Conservation (phyloP, 495 filamentous ascomycete genomes). For the Lindgomyces ingoldianus region DNA sequence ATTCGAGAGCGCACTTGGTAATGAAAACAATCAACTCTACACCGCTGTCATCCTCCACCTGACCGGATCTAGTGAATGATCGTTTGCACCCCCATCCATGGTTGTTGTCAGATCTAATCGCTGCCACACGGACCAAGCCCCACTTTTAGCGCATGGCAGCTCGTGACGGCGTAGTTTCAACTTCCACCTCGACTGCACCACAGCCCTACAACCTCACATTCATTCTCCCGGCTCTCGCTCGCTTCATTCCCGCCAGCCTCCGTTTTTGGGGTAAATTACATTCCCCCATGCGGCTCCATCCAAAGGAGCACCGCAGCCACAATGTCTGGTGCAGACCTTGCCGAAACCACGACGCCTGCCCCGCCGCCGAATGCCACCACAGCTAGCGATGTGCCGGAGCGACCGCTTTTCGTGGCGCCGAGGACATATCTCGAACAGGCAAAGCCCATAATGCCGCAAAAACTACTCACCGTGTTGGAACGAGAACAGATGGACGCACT, state of each 20-base stretch:
- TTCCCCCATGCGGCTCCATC: slow-evolving; percentile 35
- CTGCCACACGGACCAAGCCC: slow-evolving; percentile 10
- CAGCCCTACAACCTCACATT: not conserved
- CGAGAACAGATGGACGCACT: slow-evolving; percentile 89
- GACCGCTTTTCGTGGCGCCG: slow-evolving; percentile 68
- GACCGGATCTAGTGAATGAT: not conserved
- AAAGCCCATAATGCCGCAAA: slow-evolving; percentile 58
- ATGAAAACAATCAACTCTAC: not conserved
- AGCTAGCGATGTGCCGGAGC: slow-evolving; percentile 11
- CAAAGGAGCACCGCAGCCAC: slow-evolving; percentile 23
- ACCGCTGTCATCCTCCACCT: not conserved
- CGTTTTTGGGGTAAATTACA: not conserved
- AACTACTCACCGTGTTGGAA: slow-evolving; percentile 74
- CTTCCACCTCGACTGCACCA: not conserved
- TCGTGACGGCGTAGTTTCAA: not conserved
- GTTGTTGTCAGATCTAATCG: not conserved
- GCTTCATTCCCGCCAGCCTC: not conserved
- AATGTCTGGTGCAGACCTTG: slow-evolving; percentile 36
- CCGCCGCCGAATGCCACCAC: not conserved
- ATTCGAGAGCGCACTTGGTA: not conserved
- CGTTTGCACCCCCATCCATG: not conserved
- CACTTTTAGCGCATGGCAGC: slow-evolving; percentile 23
- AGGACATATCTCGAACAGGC: slow-evolving; percentile 66
- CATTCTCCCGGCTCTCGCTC: not conserved
- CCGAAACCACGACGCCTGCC: slow-evolving; percentile 18